These are phyloP conservation scores for Gloeophyllum trabeum DNA, from an alignment of 768 basidiomycete species.

Conservation along the genomic window DNA sequence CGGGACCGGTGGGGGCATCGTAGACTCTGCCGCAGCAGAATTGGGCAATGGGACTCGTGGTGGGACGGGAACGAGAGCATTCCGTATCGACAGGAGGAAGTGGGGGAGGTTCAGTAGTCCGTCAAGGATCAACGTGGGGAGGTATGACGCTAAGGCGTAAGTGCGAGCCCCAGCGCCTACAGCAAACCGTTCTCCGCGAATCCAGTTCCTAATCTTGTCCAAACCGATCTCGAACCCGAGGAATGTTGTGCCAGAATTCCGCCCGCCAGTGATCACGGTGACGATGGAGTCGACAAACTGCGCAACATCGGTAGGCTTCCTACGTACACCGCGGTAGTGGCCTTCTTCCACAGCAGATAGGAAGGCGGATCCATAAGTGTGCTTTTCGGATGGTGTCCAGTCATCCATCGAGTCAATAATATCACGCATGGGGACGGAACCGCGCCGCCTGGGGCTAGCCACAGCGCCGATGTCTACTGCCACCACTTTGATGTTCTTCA, in stretches of 20 bases:
- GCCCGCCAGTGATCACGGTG: slow-evolving; percentile 47
- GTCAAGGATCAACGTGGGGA: slow-evolving; percentile 58
- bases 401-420: slow-evolving; percentile 45
- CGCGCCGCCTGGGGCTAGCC: slow-evolving; percentile 12
- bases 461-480: slow-evolving; percentile 66
- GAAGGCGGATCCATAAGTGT: slow-evolving; percentile 65
- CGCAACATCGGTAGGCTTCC: slow-evolving; percentile 45
- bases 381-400: slow-evolving; percentile 67
- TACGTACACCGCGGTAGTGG: slow-evolving; percentile 26
- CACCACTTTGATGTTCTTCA: slow-evolving; percentile 60
- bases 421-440: slow-evolving; percentile 17
- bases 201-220: slow-evolving; percentile 40
- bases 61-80: slow-evolving; percentile 42
- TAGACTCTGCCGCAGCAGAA: too few relatives aligned
- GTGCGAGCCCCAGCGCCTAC: slow-evolving; percentile 73
- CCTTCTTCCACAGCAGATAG: slow-evolving; percentile 32
- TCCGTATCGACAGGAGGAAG: slow-evolving; percentile 48
- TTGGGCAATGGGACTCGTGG: slow-evolving; percentile 25
- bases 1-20: slow-evolving; percentile 19
- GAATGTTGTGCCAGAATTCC: slow-evolving; percentile 26
- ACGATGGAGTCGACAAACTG: slow-evolving; percentile 50
- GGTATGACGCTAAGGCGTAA: slow-evolving; percentile 57
- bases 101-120: slow-evolving; percentile 55
- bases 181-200: slow-evolving; percentile 57
- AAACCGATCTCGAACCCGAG: slow-evolving; percentile 34